These are phyloP conservation scores for Gonapodya prolifera DNA, from an alignment of 192 early-diverging fungal genomes.

Conservation along the genomic window DNA sequence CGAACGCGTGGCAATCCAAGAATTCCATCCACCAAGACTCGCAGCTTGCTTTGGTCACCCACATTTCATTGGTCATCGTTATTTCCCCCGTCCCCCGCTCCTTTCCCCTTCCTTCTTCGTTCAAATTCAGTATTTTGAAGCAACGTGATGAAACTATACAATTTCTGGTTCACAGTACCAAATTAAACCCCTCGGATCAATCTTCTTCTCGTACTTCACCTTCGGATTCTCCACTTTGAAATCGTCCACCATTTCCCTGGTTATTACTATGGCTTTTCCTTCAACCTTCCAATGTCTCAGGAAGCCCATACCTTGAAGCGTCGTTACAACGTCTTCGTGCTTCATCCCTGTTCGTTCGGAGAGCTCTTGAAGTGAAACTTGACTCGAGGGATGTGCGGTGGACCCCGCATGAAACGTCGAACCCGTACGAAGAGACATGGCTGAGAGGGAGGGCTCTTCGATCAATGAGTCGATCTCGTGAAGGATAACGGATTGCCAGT, in stretches of 20 bases:
- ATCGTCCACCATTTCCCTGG: background rate
- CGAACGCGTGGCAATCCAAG: background rate
- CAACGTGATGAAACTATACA: too few species aligned
- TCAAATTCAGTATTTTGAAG: too few species aligned
- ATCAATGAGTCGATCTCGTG: slow-evolving; percentile 50
- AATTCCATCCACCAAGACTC: background rate
- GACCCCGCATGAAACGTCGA: background rate
- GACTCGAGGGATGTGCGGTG: background rate
- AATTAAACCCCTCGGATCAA: background rate
- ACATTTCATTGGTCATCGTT: too few species aligned
- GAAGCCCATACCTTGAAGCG: slow-evolving; percentile 74
- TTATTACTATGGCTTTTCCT: background rate
- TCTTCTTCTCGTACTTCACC: background rate
- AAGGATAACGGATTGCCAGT: slow-evolving; percentile 85
- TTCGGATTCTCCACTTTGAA: background rate
- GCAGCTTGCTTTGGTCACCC: too few species aligned
- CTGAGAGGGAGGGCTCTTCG: slow-evolving; percentile 37
- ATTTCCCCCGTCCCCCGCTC: too few species aligned
- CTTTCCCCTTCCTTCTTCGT: too few species aligned
- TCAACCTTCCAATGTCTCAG: slow-evolving; percentile 66
- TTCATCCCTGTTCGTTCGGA: slow-evolving; percentile 75
- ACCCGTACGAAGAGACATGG: background rate
- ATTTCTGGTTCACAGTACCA: background rate
- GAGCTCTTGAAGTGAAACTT: slow-evolving; percentile 22
- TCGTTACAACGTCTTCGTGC: slow-evolving; percentile 79